These are phyloP conservation scores for Sporothrix schenckii DNA, from an alignment of 2,329 filamentous ascomycete genomes.

Conservation along the genomic window DNA sequence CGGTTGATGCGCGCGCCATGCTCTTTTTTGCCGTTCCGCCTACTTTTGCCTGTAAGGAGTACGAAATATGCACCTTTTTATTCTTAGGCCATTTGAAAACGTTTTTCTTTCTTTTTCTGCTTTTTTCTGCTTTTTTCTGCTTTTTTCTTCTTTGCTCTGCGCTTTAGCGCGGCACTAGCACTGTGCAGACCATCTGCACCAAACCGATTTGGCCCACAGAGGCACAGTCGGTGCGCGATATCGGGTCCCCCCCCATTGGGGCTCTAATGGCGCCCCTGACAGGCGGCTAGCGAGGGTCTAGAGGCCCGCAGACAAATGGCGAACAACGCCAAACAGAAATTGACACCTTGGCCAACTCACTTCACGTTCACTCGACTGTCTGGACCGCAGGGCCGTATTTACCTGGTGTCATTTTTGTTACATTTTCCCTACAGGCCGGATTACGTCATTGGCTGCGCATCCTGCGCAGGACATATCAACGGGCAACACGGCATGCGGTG, in stretches of 20 bases:
- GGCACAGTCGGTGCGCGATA: slow-evolving; percentile 16
- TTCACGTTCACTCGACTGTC: background rate
- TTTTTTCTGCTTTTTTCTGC: background rate
- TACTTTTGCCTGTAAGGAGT: slow-evolving; percentile 5
- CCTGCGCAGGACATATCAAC: background rate
- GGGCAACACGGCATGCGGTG: background rate
- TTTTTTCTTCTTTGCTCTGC: background rate
- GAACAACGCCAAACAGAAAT: background rate
- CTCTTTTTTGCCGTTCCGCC: slow-evolving; percentile 5
- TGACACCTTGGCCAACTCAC: background rate
- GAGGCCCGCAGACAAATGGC: slow-evolving; percentile 3
- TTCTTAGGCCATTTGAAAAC: background rate
- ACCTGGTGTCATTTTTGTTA: slow-evolving; percentile 23
- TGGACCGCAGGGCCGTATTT: slow-evolving; percentile 8
- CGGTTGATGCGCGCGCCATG: background rate
- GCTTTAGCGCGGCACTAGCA: background rate
- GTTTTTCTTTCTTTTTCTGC: background rate
- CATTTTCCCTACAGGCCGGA: slow-evolving; percentile 16
- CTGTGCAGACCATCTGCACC: background rate
- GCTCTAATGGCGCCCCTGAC: no score
- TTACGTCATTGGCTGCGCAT: slow-evolving; percentile 25
- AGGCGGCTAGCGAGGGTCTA: slow-evolving; percentile 8
- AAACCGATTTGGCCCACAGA: slow-evolving; percentile 14
- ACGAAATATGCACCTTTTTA: background rate
- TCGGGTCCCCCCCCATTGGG: background rate